A percentile compares a stretch with the other conserved stretches of the same genome.
Conservation (phyloP, 306 rosid genomes). For the Inga laurina region DNA sequence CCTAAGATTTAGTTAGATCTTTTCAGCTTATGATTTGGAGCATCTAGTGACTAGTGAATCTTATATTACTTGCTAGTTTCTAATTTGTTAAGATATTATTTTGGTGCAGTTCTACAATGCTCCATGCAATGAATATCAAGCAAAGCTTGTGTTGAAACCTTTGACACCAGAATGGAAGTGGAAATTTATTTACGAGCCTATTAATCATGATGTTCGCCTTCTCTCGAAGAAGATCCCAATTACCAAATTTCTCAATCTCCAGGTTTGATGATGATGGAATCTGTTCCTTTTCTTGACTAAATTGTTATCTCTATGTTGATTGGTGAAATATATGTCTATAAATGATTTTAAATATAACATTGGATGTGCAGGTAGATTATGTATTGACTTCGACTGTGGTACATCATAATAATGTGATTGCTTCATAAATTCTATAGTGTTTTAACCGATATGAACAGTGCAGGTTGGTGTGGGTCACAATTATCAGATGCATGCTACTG, state of each 20-base stretch:
- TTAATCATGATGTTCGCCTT: slow-evolving; percentile 70
- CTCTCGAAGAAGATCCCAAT: slow-evolving; percentile 90
- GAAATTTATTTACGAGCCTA: slow-evolving; percentile 84
- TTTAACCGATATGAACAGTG: slow-evolving; percentile 31
- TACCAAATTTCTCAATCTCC: slow-evolving; percentile 82
- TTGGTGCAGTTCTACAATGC: slow-evolving; percentile 80
- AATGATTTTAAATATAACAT: slow-evolving; percentile 3
- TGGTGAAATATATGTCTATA: background rate
- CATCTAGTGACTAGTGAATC: background rate
- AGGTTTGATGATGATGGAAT: slow-evolving; percentile 51
- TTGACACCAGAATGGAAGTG: slow-evolving; percentile 76
- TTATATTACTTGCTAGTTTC: background rate
- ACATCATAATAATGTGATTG: slow-evolving; percentile 19
- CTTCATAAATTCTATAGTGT: slow-evolving; percentile 23
- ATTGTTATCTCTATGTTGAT: slow-evolving; percentile 14
- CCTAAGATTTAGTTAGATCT: background rate
- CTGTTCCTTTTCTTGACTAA: slow-evolving; percentile 17
- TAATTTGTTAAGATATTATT: slow-evolving; percentile 23
- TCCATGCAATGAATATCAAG: slow-evolving; percentile 74
- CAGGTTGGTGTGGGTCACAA: slow-evolving; percentile 93
- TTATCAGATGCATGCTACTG: slow-evolving; percentile 81
- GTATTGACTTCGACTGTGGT: background rate
- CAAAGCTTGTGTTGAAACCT: slow-evolving; percentile 89
- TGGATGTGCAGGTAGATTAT: background rate
- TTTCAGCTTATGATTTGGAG: background rate